These are phyloP conservation scores for Hordeum pubiflorum DNA, from an alignment of 202 grass and related monocot genomes.

Conservation along the genomic window DNA sequence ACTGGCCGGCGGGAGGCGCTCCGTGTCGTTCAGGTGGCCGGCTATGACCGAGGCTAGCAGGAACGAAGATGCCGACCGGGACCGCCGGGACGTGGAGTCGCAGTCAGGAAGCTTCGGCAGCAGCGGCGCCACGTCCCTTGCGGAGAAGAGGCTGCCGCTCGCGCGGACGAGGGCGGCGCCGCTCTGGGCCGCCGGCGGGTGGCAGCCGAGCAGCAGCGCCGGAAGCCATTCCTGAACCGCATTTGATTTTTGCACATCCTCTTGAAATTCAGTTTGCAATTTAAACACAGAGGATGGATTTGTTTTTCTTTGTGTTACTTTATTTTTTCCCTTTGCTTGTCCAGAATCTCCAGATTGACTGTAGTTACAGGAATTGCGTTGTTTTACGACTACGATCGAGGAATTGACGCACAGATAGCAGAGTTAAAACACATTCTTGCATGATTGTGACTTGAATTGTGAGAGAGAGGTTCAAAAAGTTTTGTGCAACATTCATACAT, in stretches of 20 bases:
- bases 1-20: slow-evolving; percentile 26
- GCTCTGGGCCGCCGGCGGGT: slow-evolving; percentile 42
- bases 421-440: background rate
- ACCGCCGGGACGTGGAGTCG: slow-evolving; percentile 49
- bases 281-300: background rate
- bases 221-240: slow-evolving; percentile 30
- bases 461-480: background rate
- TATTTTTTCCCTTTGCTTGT: background rate
- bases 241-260: background rate
- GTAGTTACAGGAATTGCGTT: background rate
- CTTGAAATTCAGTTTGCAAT: background rate
- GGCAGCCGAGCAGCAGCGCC: slow-evolving; percentile 18
- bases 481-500: background rate
- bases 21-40: slow-evolving; percentile 73
- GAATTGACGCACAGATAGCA: background rate
- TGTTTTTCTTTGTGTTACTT: background rate
- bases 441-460: background rate
- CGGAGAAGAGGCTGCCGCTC: slow-evolving; percentile 38
- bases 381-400: background rate
- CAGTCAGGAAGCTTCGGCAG: slow-evolving; percentile 26
- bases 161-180: slow-evolving; percentile 42
- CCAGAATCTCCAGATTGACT: background rate
- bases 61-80: slow-evolving; percentile 24
- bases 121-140: background rate
- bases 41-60: slow-evolving; percentile 10